Evolutionary conservation across 2,329 filamentous ascomycete species (phyloP).

Genomic region (Tolypocladium cylindrosporum): DNA sequence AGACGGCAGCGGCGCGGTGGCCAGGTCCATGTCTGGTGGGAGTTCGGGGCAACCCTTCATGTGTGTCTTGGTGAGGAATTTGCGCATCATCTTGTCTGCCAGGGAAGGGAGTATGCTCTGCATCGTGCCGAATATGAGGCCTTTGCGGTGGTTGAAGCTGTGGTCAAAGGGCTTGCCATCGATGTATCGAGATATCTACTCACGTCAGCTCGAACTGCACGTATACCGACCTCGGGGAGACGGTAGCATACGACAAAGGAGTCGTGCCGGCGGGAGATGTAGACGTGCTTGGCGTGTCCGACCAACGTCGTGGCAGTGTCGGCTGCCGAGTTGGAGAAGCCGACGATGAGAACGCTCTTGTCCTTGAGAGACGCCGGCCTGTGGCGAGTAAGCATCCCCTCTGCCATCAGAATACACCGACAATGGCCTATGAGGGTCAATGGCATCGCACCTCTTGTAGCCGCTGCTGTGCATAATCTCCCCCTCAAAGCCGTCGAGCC

Average conservation of each 20-base stretch:
- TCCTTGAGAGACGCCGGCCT: constrained; percentile 22
- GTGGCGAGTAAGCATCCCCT: too few species aligned
- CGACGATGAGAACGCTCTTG: constrained; percentile 32
- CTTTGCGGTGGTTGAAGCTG: constrained; percentile 6
- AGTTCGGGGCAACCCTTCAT: constrained; percentile 13
- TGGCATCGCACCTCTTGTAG: constrained; percentile 18
- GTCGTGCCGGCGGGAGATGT: constrained; percentile 30
- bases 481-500: constrained; percentile 25
- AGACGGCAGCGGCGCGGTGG: constrained; percentile 12
- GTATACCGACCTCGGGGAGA: too few species aligned
- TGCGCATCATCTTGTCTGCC: not conserved
- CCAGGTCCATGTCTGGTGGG: constrained; percentile 17
- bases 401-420: not conserved
- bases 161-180: constrained; percentile 24
- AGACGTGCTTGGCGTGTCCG: constrained; percentile 25
- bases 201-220: too few species aligned
- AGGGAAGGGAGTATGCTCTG: constrained; percentile 1
- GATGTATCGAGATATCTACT: constrained; percentile 6
- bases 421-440: not conserved
- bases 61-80: constrained; percentile 10
- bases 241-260: constrained; percentile 17
- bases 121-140: constrained; percentile 10
- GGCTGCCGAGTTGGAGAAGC: constrained; percentile 27
- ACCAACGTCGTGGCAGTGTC: constrained; percentile 21
- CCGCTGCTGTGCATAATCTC: constrained; percentile 26